Conservation (phyloP, 2,329 filamentous ascomycete species). For the Periconia macrospinosa region DNA sequence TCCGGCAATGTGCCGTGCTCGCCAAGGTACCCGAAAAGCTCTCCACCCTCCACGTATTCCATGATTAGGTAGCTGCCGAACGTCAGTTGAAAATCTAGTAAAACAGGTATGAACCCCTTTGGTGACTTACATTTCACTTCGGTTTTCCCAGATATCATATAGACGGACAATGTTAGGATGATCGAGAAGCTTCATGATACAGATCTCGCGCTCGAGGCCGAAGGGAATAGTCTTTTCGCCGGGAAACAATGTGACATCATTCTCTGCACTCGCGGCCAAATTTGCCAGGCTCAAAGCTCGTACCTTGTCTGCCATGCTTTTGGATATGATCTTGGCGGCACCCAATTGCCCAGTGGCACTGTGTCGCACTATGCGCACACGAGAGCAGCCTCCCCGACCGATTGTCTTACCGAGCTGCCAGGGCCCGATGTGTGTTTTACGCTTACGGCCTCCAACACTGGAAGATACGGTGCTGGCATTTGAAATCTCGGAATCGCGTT, state of each 20-base stretch:
- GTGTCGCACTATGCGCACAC: slow-evolving; percentile 85
- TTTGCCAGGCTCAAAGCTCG: slow-evolving; percentile 85
- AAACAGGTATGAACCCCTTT: not conserved
- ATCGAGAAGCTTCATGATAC: slow-evolving; percentile 94
- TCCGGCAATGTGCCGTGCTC: slow-evolving; percentile 73
- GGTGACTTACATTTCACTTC: slow-evolving; percentile 78
- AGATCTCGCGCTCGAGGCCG: slow-evolving; percentile 90
- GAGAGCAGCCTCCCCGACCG: slow-evolving; percentile 85
- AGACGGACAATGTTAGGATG: slow-evolving; percentile 93
- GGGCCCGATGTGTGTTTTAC: slow-evolving; percentile 81
- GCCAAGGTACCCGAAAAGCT: slow-evolving; percentile 86
- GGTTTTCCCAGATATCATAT: slow-evolving; percentile 97
- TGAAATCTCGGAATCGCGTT: slow-evolving; percentile 56
- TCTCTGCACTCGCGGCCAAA: slow-evolving; percentile 72
- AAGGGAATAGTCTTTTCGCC: slow-evolving; percentile 75
- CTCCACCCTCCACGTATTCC: slow-evolving; percentile 83
- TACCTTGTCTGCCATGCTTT: slow-evolving; percentile 73
- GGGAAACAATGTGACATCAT: slow-evolving; percentile 54
- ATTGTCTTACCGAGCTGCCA: slow-evolving; percentile 91
- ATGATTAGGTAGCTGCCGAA: slow-evolving; percentile 80
- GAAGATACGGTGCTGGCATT: slow-evolving; percentile 59
- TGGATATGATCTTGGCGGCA: slow-evolving; percentile 94
- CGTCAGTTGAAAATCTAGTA: slow-evolving; percentile 18
- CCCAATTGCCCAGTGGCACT: slow-evolving; percentile 75
- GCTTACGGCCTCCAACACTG: slow-evolving; percentile 49